These are phyloP conservation scores for Chenopodium quinoa DNA, from an alignment of 148 eudicot species.

Conservation along the genomic window DNA sequence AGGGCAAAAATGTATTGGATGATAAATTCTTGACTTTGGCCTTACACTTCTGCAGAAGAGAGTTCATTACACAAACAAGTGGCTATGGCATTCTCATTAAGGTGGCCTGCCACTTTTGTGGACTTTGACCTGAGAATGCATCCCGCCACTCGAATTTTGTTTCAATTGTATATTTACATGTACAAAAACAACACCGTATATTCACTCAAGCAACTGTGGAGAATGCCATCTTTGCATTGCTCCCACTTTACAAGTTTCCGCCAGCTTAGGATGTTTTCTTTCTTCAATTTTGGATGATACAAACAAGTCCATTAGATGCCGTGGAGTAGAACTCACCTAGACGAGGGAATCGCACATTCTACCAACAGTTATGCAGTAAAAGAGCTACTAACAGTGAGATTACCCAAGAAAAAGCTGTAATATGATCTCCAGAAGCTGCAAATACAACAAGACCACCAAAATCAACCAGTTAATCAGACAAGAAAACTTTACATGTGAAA, in stretches of 20 bases:
- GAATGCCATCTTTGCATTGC: conserved; percentile 49
- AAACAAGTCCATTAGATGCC: conserved; percentile 30
- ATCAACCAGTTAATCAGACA: neutral
- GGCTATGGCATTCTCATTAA: conserved; percentile 44
- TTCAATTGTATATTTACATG: conserved; percentile 68
- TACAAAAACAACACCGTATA: conserved; percentile 64
- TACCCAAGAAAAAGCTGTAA: conserved; percentile 38
- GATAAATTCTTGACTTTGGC: conserved; percentile 40
- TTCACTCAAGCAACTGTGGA: conserved; percentile 55
- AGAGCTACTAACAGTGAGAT: conserved; percentile 42
- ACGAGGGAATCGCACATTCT: conserved; percentile 27
- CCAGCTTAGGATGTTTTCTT: conserved; percentile 34
- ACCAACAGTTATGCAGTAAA: conserved; percentile 37
- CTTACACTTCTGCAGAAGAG: conserved; percentile 48
- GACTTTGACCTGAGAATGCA: conserved; percentile 84
- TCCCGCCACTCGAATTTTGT: conserved; percentile 40
- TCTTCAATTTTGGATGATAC: conserved; percentile 29
- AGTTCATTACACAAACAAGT: conserved; percentile 50
- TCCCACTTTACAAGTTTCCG: conserved; percentile 61
- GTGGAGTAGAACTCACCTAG: conserved; percentile 35
- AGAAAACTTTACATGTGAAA: neutral
- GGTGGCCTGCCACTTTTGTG: conserved; percentile 88
- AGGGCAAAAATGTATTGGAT: conserved; percentile 41
- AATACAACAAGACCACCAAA: conserved; percentile 12
- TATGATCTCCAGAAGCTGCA: conserved; percentile 59